A percentile compares a stretch with the other conserved stretches of the same genome.
Evolutionary conservation across 2,329 filamentous ascomycete genomes (phyloP).

Genomic region (Colletotrichum aenigma): DNA sequence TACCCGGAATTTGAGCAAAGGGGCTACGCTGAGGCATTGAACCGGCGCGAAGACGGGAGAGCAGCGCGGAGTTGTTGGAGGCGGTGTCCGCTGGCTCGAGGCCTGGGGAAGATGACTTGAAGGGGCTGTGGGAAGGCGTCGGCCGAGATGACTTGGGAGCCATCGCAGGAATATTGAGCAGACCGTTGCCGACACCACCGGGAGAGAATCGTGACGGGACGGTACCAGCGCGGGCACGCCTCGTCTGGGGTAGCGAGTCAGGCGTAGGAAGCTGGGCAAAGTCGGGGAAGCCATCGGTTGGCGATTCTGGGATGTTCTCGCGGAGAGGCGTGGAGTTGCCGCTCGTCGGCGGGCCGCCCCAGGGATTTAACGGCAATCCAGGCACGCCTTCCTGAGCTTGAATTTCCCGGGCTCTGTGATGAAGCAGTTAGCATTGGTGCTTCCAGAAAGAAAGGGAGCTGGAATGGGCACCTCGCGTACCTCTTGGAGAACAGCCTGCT

Average conservation of each 20-base stretch:
- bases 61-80: constrained; percentile 70
- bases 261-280: constrained; percentile 76
- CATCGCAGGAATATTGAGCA: constrained; percentile 59
- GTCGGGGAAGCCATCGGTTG: constrained; percentile 93
- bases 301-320: constrained; percentile 97
- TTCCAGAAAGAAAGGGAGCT: not conserved
- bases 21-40: constrained; percentile 91
- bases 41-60: constrained; percentile 87
- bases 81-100: constrained; percentile 50
- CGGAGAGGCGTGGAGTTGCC: constrained; percentile 95
- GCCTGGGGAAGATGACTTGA: constrained; percentile 70
- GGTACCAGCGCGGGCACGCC: constrained; percentile 89
- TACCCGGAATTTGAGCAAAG: constrained; percentile 57
- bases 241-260: constrained; percentile 68
- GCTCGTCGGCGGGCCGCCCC: constrained; percentile 95
- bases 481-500: constrained; percentile 88
- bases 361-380: constrained; percentile 72
- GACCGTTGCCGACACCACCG: constrained; percentile 66
- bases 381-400: constrained; percentile 91
- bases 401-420: constrained; percentile 86
- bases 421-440: constrained; percentile 13
- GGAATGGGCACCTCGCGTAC: constrained; percentile 56
- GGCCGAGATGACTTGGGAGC: constrained; percentile 82
- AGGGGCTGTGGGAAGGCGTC: constrained; percentile 87
- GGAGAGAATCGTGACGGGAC: constrained; percentile 94